Base-by-base conservation (phyloP, 2,329 filamentous ascomycete genomes). In the Didymosphaeria variabile region DNA sequence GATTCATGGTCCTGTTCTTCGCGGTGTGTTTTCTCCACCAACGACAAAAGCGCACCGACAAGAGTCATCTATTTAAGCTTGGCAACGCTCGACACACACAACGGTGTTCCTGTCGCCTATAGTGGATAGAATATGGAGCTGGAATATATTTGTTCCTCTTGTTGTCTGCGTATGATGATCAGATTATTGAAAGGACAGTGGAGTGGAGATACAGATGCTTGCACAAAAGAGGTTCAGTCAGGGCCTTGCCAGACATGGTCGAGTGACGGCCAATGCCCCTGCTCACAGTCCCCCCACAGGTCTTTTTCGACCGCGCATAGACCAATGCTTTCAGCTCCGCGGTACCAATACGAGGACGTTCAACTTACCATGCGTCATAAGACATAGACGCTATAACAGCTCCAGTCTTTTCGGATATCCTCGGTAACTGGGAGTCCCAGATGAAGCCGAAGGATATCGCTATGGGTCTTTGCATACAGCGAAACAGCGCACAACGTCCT, bases 21-120 rank as follows among this genome's bases (percentile, higher is more conserved):
- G 45, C 6, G 45, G 17, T 7, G n/a, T 45, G 51, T 46, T 45
- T 44, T 55, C 29, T 55, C 52, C 52, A 55, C 52, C 52, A 55
- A 45, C 38, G 26, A 55, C 21, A 46, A n/a, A 6, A 15, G 34
- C n/a, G 38, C 38, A 40, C n/a, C 15, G 12, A 13, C 40, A 9
- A 26, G 12, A 42, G 31, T 44, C 36, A 54, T 54, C 38, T 54
- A 54, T 44, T 42, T 15, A 19, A 23, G 6, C 38, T 45, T 46
- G 40, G 52, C 38, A n/a, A 9, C 26, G 3, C 10, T 31, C 21
- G 4, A 42, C 7, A 29, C 19, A 19, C 21, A 10, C 8, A 13
- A 52, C 15, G 26, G 3, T n/a, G 10, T 45, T 19, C 26, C 5
- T 45, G 9, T 45, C 21, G 42, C 10, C 10, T 45, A 45, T 23